Evolutionary conservation across 495 filamentous ascomycete species (phyloP), one percentile per base, ranked within the genome.

Genomic region (Aspergillus heteromorphus): DNA sequence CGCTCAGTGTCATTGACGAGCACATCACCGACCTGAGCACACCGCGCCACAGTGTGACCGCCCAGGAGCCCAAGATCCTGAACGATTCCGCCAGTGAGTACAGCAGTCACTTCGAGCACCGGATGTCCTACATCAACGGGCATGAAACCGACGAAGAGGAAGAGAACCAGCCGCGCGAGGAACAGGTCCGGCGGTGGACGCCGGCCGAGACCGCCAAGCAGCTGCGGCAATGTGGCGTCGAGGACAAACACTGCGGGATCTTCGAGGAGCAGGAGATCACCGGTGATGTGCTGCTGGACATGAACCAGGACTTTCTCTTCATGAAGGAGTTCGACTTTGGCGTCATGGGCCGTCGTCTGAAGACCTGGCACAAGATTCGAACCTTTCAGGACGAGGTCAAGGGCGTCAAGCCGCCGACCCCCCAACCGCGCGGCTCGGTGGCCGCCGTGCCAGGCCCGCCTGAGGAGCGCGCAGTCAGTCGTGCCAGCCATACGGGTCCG

Each of bases 201-300:
- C 83, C 89, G 0, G 72, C 78, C 38, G 81, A 92, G 50, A 92
- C 97, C 7, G 87, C 92, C 18, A 86, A 91, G 53, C 90, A 92
- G 62, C 73, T 97, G 58, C 90, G 91, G 55, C 84, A 84, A 19
- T 68, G 82, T 10, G 91, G 88, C 14, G 85, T 97, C 17, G 91
- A 97, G 60, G 77, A 81, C 40, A 81, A 79, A 49, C 92, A 96
- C 57, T 97, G 95, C 67, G 87, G 92, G 40, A 86, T 97, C 9
- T 99, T 99, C 61, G 79, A 87, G 59, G 91, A 97, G 60, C 91
- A 99, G 72, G 95, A 99, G 68, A 96, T 99, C 51, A 84, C 87
- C 11, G 95, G 95, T 31, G 90, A 97, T 56, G 91, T 97, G 11
- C 71, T 99, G 14, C 73, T 99, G 47, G 89, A 89, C 18, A 95